Evolutionary conservation across 2,329 filamentous ascomycete genomes (phyloP).

Genomic region (Aphanocladium album): DNA sequence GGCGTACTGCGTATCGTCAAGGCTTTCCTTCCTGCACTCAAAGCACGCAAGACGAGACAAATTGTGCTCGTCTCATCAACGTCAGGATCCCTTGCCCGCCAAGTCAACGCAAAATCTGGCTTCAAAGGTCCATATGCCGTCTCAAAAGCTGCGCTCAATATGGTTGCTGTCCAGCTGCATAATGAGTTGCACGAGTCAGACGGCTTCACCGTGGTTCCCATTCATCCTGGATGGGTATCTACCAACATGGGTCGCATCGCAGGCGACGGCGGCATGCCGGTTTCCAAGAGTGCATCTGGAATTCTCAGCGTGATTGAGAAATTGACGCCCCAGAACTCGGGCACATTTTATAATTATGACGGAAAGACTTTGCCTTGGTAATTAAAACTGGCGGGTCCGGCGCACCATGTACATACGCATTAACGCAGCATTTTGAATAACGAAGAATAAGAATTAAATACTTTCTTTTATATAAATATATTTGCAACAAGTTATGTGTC

Average conservation of each 20-base stretch:
- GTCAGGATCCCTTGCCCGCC: constrained; percentile 3
- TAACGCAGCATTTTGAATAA: not conserved
- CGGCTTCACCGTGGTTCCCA: constrained; percentile 12
- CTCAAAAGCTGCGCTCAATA: constrained; percentile 10
- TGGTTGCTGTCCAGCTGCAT: constrained; percentile 13
- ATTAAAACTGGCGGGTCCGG: not conserved
- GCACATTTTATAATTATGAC: constrained; percentile 10
- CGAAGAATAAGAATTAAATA: not conserved
- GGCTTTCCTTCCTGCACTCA: constrained; percentile 12
- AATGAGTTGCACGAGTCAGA: constrained; percentile 9
- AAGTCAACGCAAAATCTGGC: not conserved
- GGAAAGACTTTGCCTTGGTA: constrained; percentile 10
- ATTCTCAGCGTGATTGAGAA: constrained; percentile 3
- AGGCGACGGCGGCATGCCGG: constrained; percentile 7
- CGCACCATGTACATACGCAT: not conserved
- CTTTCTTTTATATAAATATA: not conserved
- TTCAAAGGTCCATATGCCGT: constrained; percentile 6
- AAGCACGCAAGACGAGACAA: constrained; percentile 7
- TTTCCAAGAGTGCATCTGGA: constrained; percentile 7
- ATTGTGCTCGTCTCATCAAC: constrained; percentile 12
- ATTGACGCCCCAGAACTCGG: constrained; percentile 10
- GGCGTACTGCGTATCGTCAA: constrained; percentile 11
- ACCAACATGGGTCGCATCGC: constrained; percentile 9
- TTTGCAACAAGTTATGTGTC: no score
- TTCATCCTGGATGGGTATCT: constrained; percentile 8